These are phyloP conservation scores for Saururus chinensis DNA, from an alignment of 164 flowering plant species.

Conservation along the genomic window DNA sequence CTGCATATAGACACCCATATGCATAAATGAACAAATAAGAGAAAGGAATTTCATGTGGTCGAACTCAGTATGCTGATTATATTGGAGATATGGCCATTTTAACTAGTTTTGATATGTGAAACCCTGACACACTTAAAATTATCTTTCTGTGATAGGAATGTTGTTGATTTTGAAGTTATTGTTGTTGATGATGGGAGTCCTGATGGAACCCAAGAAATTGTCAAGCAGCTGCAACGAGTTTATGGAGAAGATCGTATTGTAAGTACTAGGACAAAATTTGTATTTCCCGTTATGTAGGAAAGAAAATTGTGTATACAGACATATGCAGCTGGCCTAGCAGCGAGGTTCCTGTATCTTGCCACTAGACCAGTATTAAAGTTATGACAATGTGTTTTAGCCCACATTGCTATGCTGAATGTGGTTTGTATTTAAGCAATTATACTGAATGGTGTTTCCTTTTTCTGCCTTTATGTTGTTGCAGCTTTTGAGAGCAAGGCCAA, in stretches of 20 bases:
- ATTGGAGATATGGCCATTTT: not conserved
- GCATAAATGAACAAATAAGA: not conserved
- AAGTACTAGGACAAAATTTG: slow-evolving; percentile 15
- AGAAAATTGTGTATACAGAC: no score
- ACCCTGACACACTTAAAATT: not conserved
- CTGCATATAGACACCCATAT: no score
- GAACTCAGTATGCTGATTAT: not conserved
- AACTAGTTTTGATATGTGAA: not conserved
- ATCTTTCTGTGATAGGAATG: slow-evolving; percentile 26
- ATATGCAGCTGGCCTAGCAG: no score
- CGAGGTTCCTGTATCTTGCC: not conserved
- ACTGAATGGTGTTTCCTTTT: not conserved
- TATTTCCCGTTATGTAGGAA: no score
- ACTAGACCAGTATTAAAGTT: not conserved
- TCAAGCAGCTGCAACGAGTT: slow-evolving; percentile 65
- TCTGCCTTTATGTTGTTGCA: slow-evolving; percentile 24
- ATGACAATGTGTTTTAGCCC: not conserved
- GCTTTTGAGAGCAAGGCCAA: slow-evolving; percentile 81
- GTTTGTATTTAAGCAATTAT: not conserved
- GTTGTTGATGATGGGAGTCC: slow-evolving; percentile 81
- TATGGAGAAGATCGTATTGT: slow-evolving; percentile 94
- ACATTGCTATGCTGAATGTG: not conserved
- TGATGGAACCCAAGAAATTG: slow-evolving; percentile 76
- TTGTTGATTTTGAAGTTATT: slow-evolving; percentile 52
- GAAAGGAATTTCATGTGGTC: no score